A percentile compares a stretch with the other conserved stretches of the same genome.
Evolutionary conservation across 2,329 filamentous ascomycete genomes (phyloP).

Genomic region (Monascus ruber): DNA sequence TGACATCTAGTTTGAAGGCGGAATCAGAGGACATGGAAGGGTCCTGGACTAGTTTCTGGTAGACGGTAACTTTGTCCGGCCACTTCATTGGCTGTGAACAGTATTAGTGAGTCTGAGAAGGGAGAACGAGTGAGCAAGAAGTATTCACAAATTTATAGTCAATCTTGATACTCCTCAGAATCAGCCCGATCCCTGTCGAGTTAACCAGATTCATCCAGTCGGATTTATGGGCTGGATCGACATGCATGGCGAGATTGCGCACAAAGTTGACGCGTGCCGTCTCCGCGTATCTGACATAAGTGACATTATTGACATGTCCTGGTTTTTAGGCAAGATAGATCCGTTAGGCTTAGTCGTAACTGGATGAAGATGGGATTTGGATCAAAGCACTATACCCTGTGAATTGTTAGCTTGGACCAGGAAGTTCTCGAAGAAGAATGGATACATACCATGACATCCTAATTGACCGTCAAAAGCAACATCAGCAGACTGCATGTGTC

Average conservation of each 20-base stretch:
- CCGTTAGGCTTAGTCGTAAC: background rate
- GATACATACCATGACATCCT: conserved; percentile 38
- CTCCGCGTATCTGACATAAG: conserved; percentile 75
- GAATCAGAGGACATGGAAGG: conserved; percentile 25
- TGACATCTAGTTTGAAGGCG: conserved; percentile 39
- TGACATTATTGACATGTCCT: conserved; percentile 80
- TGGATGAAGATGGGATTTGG: too few relatives aligned
- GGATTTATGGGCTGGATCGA: conserved; percentile 49
- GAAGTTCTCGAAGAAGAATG: background rate
- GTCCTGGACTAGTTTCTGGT: conserved; percentile 58
- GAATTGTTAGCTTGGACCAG: background rate
- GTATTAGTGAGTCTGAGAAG: background rate
- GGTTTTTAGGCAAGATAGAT: conserved; percentile 5
- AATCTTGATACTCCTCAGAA: conserved; percentile 66
- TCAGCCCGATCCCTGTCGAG: conserved; percentile 57
- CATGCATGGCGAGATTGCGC: conserved; percentile 52
- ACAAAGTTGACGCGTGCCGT: conserved; percentile 70
- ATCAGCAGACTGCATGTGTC: background rate
- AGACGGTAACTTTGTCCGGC: conserved; percentile 71
- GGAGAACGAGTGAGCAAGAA: conserved; percentile 6
- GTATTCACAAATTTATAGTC: conserved; percentile 74
- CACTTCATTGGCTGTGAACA: conserved; percentile 60
- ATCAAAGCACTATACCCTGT: too few relatives aligned
- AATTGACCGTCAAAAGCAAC: background rate
- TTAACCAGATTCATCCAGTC: conserved; percentile 61